Evolutionary conservation across 345 rosid genomes (phyloP).

Genomic region (Aurinia saxatilis): DNA sequence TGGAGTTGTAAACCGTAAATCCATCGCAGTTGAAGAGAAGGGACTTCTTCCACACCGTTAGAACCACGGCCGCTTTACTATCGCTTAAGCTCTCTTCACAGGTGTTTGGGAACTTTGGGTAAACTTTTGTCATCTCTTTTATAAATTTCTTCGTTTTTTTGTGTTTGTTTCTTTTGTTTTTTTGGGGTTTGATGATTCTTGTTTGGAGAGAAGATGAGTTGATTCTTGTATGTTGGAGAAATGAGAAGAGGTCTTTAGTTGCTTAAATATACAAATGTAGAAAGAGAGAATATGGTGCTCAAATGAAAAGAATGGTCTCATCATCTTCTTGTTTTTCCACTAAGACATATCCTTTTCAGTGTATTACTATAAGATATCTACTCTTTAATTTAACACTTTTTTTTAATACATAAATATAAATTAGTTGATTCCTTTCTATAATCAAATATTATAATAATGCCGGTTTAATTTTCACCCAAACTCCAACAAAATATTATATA

Average conservation of each 20-base stretch:
- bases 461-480: conserved; percentile 18
- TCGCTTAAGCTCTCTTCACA: conserved; percentile 1
- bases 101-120: conserved; percentile 42
- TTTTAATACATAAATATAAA: neutral
- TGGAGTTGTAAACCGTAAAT: conserved; percentile 74
- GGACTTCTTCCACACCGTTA: conserved; percentile 95
- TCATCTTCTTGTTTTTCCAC: conserved; percentile 29
- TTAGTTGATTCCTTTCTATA: conserved; percentile 3
- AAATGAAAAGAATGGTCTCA: conserved; percentile 25
- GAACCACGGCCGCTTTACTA: conserved; percentile 26
- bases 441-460: neutral
- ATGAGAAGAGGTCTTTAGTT: conserved; percentile 17
- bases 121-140: conserved; percentile 59
- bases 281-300: conserved; percentile 23
- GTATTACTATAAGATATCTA: conserved; percentile 30
- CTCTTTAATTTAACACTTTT: conserved; percentile 1
- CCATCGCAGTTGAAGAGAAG: conserved; percentile 91
- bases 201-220: conserved; percentile 18
- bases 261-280: conserved; percentile 16
- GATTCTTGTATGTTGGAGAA: conserved; percentile 6
- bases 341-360: conserved; percentile 19
- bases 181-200: neutral
- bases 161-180: neutral
- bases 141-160: neutral
- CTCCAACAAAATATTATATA: conserved; percentile 12